Conservation (phyloP, 83 land plant genomes). For the Picea abies region DNA sequence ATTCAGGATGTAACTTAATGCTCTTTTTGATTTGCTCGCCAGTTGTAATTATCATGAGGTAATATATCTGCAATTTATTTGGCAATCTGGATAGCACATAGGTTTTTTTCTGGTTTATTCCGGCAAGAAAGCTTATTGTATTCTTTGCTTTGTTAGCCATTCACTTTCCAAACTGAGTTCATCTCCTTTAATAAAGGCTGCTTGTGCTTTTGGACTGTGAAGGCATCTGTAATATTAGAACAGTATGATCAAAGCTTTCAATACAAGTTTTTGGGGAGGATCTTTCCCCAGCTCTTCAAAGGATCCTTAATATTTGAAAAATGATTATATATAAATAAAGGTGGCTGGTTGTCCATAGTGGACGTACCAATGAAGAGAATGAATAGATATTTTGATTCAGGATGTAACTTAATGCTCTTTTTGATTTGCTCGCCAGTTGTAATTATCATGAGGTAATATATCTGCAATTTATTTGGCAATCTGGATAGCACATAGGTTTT, state of each 20-base stretch:
- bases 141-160: background rate
- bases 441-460: background rate
- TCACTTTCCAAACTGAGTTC: slow-evolving; percentile 6
- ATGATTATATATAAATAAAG: background rate
- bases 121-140: background rate
- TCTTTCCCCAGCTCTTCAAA: background rate
- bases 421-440: background rate
- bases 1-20: background rate
- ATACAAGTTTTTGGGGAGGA: slow-evolving; percentile 3
- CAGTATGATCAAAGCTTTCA: background rate
- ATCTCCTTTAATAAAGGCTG: background rate
- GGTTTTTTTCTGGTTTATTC: background rate
- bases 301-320: background rate
- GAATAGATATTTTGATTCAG: background rate
- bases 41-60: background rate
- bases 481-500: background rate
- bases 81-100: background rate
- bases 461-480: background rate
- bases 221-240: slow-evolving; percentile 10
- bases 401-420: background rate
- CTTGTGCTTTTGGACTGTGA: background rate
- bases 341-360: background rate
- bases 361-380: background rate
- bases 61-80: background rate
- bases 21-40: background rate